phyloP scores from a whole-genome alignment of 164 flowering plant species.

The Dillenia suffruticosa region DNA sequence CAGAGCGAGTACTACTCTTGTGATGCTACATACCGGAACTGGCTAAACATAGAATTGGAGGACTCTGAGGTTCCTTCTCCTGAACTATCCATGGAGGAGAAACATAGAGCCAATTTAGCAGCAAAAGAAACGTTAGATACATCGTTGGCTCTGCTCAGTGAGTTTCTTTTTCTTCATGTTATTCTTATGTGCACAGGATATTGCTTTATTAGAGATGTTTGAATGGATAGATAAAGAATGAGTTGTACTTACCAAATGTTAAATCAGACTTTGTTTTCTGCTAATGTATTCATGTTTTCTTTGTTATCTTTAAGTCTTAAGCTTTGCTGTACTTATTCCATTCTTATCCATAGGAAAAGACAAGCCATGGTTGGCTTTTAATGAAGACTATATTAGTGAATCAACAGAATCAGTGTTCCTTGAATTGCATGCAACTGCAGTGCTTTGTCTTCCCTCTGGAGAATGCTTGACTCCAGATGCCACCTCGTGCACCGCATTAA shows the following conservation, averaged over 20 bases:
- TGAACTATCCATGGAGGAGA: constrained; percentile 81
- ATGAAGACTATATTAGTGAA: constrained; percentile 44
- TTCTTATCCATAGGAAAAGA: constrained; percentile 46
- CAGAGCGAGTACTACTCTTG: constrained; percentile 92
- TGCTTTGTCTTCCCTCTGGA: constrained; percentile 85
- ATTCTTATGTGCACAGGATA: background rate
- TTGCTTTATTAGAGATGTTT: too few relatives aligned
- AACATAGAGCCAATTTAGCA: constrained; percentile 52
- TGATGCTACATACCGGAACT: constrained; percentile 90
- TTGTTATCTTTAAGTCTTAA: background rate
- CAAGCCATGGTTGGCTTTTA: constrained; percentile 59
- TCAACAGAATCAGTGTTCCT: constrained; percentile 49
- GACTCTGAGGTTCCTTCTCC: constrained; percentile 57
- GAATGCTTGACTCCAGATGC: constrained; percentile 88
- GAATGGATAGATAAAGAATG: too few relatives aligned
- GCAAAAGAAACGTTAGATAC: constrained; percentile 63
- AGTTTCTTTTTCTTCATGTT: constrained; percentile 23
- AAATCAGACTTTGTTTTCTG: too few relatives aligned
- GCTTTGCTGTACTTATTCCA: constrained; percentile 1
- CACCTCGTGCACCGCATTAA: constrained; percentile 72
- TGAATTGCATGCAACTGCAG: constrained; percentile 87
- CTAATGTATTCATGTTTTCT: background rate
- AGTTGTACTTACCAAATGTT: too few relatives aligned
- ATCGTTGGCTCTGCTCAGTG: constrained; percentile 55
- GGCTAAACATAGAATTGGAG: constrained; percentile 84